These are phyloP conservation scores for Ustilago trichophora DNA, from an alignment of 1,284 basidiomycete species.

Conservation along the genomic window DNA sequence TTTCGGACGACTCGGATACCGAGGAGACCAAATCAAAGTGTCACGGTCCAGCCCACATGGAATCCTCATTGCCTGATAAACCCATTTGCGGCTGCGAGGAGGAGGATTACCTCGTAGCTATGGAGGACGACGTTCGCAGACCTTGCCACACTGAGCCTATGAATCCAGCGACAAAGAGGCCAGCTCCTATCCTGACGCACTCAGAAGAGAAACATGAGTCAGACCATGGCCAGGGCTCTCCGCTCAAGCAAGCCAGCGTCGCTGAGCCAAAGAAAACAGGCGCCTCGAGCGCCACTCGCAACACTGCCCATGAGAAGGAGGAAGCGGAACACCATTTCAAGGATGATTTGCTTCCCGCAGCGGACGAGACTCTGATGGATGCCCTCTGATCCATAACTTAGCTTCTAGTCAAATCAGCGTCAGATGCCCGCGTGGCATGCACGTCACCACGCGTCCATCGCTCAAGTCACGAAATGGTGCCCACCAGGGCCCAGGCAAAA, in stretches of 20 bases:
- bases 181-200: too few relatives aligned
- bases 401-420: too few relatives aligned
- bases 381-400: slow-evolving; percentile 5
- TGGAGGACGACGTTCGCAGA: slow-evolving; percentile 26
- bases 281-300: neutral
- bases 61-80: neutral
- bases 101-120: slow-evolving; percentile 21
- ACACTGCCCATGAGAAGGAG: neutral
- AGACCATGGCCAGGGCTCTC: neutral
- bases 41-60: too few relatives aligned
- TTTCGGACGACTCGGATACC: slow-evolving; percentile 1
- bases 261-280: neutral
- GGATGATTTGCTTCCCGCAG: slow-evolving; percentile 4
- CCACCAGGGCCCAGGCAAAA: too few relatives aligned
- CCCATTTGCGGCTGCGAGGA: slow-evolving; percentile 15
- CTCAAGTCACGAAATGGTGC: neutral
- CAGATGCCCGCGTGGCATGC: too few relatives aligned
- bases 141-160: neutral
- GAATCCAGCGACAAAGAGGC: too few relatives aligned
- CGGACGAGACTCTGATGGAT: slow-evolving; percentile 9
- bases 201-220: too few relatives aligned
- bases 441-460: neutral
- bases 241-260: neutral
- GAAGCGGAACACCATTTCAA: slow-evolving; percentile 3
- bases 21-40: too few relatives aligned